These are phyloP conservation scores for Fagus crenata DNA, from an alignment of 306 rosid genomes.

Conservation along the genomic window DNA sequence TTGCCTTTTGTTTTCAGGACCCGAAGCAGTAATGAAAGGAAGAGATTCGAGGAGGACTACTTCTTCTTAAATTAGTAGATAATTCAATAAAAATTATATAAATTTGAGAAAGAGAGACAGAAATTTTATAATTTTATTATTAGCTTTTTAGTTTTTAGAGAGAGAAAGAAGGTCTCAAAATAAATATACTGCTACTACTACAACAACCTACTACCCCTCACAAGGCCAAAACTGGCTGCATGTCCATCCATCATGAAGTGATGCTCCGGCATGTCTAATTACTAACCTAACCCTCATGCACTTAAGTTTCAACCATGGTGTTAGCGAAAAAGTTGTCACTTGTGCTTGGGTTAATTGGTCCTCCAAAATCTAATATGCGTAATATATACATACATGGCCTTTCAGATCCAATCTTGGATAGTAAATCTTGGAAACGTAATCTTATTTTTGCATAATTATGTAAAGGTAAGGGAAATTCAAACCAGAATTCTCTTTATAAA, in stretches of 20 bases:
- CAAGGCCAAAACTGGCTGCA: constrained; percentile 46
- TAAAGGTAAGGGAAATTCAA: too few relatives aligned
- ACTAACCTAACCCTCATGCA: constrained; percentile 9
- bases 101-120: constrained; percentile 36
- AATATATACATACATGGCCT: too few relatives aligned
- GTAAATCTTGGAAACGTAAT: too few relatives aligned
- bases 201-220: neutral
- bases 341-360: neutral
- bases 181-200: neutral
- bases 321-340: neutral
- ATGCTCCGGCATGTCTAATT: neutral
- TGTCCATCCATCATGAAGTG: constrained; percentile 22
- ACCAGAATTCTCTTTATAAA: too few relatives aligned
- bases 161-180: constrained; percentile 11
- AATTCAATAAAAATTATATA: too few relatives aligned
- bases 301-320: neutral
- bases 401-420: too few relatives aligned
- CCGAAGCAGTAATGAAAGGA: constrained; percentile 21
- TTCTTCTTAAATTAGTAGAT: constrained; percentile 9
- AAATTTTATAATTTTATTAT: too few relatives aligned
- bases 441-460: too few relatives aligned
- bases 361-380: neutral
- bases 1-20: constrained; percentile 21
- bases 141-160: neutral
- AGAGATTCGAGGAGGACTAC: constrained; percentile 48